Evolutionary conservation across 192 early-diverging fungal genomes (phyloP).

Genomic region (Allomyces macrogynus): DNA sequence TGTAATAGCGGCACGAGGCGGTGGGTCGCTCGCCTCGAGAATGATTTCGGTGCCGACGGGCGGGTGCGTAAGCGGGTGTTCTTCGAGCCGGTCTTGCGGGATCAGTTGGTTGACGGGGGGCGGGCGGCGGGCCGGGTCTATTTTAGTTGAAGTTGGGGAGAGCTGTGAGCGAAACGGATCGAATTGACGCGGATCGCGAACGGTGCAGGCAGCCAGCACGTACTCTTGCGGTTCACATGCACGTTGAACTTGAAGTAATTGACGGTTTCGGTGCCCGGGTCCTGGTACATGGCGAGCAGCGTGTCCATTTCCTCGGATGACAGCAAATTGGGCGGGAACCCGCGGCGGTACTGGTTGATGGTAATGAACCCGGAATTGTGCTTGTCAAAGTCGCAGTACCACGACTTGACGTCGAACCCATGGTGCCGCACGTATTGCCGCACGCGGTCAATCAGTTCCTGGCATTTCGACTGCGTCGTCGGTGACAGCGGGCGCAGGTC

Average conservation of each 20-base stretch:
- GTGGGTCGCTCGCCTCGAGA: constrained; percentile 1
- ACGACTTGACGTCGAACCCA: constrained; percentile 28
- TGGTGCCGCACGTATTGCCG: constrained; percentile 27
- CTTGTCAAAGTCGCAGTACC: constrained; percentile 40
- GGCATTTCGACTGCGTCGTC: constrained; percentile 9
- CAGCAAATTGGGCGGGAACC: constrained; percentile 24
- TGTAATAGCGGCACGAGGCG: neutral
- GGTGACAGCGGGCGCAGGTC: constrained; percentile 11
- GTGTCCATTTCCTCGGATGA: constrained; percentile 24
- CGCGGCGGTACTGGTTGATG: constrained; percentile 30
- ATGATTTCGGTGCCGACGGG: constrained; percentile 1
- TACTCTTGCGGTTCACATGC: constrained; percentile 31
- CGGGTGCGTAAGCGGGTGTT: neutral
- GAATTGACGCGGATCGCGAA: too few species aligned
- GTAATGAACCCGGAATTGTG: constrained; percentile 31
- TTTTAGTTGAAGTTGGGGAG: too few species aligned
- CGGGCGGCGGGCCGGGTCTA: too few species aligned
- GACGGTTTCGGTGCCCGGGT: constrained; percentile 16
- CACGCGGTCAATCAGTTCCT: constrained; percentile 18
- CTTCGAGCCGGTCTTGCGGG: neutral
- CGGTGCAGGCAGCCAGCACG: neutral
- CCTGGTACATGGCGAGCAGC: constrained; percentile 19
- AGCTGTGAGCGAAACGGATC: too few species aligned
- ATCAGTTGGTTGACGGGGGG: neutral
- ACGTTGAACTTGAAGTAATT: constrained; percentile 42